Evolutionary conservation across 805 yeast species (phyloP), one percentile per base, ranked within the genome.

Genomic region (Hanseniaspora vineae): DNA sequence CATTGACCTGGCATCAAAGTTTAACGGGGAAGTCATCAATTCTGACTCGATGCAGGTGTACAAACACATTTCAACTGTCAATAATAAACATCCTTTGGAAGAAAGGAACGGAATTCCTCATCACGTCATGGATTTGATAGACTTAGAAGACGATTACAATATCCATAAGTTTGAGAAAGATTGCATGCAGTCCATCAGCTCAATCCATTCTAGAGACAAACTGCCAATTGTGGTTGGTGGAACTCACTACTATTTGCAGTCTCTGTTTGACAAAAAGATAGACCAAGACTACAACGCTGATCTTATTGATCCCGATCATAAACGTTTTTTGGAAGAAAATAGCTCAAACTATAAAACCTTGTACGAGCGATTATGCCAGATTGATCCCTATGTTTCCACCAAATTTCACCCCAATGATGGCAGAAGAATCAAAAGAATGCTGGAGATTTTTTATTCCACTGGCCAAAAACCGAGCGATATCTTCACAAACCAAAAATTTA

Each of bases 21-120:
- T 83, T 46, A 75, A 80, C 58, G 97, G 97, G 18, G 97, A 92
- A 59, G 72, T 92, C 52, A 84, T 92, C 52, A 92, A 92, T 64
- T 96, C 95, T 0, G 98, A 92, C 61, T 87, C 97, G 1, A 89
- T 92, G 97, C 98, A 92, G 64, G 84, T 92, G 71, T 92, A 92
- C 63, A 66, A 69, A 39, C 80, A 77, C 0, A 66, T 78, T 1
- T 86, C 83, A 13, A 76, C 77, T 11, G 86, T 92, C 51, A 85
- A 98, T 14, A 92, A 92, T 58, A 92, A 92, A 58, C 97, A 92
- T 56, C 97, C 98, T 0, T 50, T 82, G 0, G 68, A 66, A 0
- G 96, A 90, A 54, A 69, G 96, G 35, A 68, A 72, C 6, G 90
- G 87, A 0, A 59, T 92, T 0, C 73, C 78, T 0, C 98, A 92